Evolutionary conservation across 805 yeast genomes (phyloP).

Genomic region (Cyberlindnera galapagoensis): DNA sequence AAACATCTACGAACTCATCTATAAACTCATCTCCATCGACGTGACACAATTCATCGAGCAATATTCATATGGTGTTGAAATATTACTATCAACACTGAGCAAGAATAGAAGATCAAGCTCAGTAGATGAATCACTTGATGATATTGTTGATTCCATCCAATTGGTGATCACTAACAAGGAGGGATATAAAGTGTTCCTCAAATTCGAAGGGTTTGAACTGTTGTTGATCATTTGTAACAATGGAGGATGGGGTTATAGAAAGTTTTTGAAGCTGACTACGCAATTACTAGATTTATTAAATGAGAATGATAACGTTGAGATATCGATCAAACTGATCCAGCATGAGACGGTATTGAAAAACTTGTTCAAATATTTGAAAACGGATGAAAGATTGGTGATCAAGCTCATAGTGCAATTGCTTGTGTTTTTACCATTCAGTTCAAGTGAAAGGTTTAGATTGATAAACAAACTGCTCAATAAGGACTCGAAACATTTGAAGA

Average conservation of each 20-base stretch:
- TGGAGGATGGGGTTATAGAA: slow-evolving; percentile 7
- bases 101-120: slow-evolving; percentile 1
- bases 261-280: slow-evolving; percentile 10
- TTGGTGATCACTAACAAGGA: slow-evolving; percentile 3
- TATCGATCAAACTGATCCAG: slow-evolving; percentile 8
- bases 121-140: slow-evolving; percentile 7
- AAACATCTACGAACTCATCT: slow-evolving; percentile 3
- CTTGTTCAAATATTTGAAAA: slow-evolving; percentile 9
- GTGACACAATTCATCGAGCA: slow-evolving; percentile 3
- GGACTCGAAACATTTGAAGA: slow-evolving; percentile 10
- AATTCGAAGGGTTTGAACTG: slow-evolving; percentile 18
- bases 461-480: slow-evolving; percentile 15
- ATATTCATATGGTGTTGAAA: slow-evolving; percentile 9
- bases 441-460: slow-evolving; percentile 20
- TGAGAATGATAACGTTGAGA: slow-evolving; percentile 8
- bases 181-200: slow-evolving; percentile 11
- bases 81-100: slow-evolving; percentile 7
- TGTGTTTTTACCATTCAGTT: slow-evolving; percentile 16
- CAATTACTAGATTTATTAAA: slow-evolving; percentile 11
- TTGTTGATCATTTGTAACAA: slow-evolving; percentile 7
- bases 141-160: slow-evolving; percentile 11
- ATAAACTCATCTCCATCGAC: slow-evolving; percentile 6
- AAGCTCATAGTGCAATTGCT: slow-evolving; percentile 11
- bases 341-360: slow-evolving; percentile 13
- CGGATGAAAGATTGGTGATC: slow-evolving; percentile 6